Conservation (phyloP, 176 grass and related monocot species). For the bread wheat (Triticum aestivum) region DNA sequence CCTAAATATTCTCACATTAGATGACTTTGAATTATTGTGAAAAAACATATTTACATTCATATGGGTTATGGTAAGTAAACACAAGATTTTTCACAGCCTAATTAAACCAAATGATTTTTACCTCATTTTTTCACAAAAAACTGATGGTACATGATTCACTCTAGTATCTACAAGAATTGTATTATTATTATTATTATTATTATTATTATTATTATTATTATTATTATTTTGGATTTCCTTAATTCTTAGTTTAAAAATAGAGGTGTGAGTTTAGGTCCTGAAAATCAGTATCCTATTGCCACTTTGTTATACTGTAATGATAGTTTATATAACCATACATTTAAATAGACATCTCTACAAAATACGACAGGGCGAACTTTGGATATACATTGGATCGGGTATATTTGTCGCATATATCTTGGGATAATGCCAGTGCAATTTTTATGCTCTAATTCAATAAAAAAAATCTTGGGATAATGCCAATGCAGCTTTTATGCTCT, state of each 20-base stretch:
- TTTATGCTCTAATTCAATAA: background rate
- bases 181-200: no score
- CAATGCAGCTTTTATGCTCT: background rate
- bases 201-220: no score
- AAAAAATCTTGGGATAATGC: background rate
- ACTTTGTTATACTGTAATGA: background rate
- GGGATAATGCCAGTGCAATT: background rate
- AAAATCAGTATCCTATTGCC: no score
- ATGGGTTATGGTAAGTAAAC: no score
- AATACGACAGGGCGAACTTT: background rate
- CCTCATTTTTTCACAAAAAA: no score
- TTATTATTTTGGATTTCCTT: background rate
- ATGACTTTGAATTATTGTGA: no score
- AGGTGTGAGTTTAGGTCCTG: no score
- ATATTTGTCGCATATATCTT: background rate
- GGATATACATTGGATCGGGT: background rate
- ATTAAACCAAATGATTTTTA: no score
- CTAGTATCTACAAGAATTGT: background rate
- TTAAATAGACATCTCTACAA: background rate
- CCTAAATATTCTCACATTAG: no score
- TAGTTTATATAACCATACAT: background rate
- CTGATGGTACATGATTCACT: background rate
- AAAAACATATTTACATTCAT: no score
- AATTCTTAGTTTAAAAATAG: no score
- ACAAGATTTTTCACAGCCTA: no score